Conservation (phyloP, 73 alveolate species). For the Paramecium sexaurelia region DNA sequence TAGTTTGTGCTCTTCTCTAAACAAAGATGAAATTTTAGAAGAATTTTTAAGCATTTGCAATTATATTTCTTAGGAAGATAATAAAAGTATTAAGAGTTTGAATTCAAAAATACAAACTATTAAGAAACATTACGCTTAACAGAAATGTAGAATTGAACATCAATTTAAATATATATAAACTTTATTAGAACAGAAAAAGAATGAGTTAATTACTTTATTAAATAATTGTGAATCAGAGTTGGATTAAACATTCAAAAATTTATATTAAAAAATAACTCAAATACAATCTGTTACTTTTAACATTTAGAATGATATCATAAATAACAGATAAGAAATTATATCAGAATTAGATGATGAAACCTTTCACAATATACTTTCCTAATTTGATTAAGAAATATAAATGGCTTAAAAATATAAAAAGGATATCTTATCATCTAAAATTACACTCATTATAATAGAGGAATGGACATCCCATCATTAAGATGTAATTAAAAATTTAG, state of each 20-base stretch:
- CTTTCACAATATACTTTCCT: background rate
- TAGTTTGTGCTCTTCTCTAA: background rate
- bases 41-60: background rate
- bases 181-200: slow-evolving; percentile 10
- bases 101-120: background rate
- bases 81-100: background rate
- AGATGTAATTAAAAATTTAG: background rate
- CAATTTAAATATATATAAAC: slow-evolving; percentile 12
- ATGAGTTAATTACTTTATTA: background rate
- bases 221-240: background rate
- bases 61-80: background rate
- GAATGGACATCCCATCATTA: slow-evolving; percentile 48
- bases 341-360: slow-evolving; percentile 30
- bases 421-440: background rate
- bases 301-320: background rate
- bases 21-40: slow-evolving; percentile 27
- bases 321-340: slow-evolving; percentile 13
- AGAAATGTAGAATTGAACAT: slow-evolving; percentile 39
- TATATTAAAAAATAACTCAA: background rate
- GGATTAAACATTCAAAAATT: slow-evolving; percentile 18
- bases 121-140: slow-evolving; percentile 11
- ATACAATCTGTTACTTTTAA: background rate
- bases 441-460: background rate
- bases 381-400: background rate
- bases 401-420: background rate